Percentiles rank a stretch among this genome's conserved stretches.
Conservation (phyloP, 2,329 filamentous ascomycete species). For the Knufia petricola region DNA sequence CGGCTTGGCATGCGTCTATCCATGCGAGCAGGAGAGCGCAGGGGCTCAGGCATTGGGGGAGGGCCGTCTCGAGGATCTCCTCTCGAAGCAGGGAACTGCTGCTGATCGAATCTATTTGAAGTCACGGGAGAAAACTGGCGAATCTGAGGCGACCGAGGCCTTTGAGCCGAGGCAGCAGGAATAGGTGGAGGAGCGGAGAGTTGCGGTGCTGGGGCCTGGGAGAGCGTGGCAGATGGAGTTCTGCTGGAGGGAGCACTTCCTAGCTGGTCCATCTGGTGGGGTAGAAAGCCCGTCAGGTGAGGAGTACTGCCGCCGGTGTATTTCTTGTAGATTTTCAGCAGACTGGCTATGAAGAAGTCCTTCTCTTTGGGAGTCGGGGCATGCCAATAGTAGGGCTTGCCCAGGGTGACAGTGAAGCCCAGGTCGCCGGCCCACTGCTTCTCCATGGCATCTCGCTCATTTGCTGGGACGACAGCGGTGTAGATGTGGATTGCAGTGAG, state of each 20-base stretch:
- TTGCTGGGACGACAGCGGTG: conserved; percentile 50
- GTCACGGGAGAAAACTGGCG: conserved; percentile 7
- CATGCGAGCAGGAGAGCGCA: conserved; percentile 4
- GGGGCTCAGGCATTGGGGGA: conserved; percentile 9
- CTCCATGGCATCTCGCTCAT: conserved; percentile 49
- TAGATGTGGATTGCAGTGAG: conserved; percentile 75
- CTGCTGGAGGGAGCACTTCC: conserved; percentile 37
- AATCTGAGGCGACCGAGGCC: conserved; percentile 15
- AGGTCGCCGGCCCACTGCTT: conserved; percentile 70
- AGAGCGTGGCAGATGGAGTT: conserved; percentile 17
- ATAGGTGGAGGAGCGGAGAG: conserved; percentile 9
- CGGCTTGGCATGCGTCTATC: conserved; percentile 5
- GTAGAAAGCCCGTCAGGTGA: conserved; percentile 71
- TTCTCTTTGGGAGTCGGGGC: conserved; percentile 91
- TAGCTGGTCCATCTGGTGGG: conserved; percentile 66
- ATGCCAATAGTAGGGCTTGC: conserved; percentile 96
- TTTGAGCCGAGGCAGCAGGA: conserved; percentile 10
- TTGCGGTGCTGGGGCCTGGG: conserved; percentile 12
- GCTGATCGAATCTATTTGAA: conserved; percentile 12
- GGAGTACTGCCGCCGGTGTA: conserved; percentile 83
- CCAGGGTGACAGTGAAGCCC: conserved; percentile 79
- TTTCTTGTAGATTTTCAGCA: conserved; percentile 94
- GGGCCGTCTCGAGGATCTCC: conserved; percentile 11
- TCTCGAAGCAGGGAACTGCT: neutral
- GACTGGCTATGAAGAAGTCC: conserved; percentile 93